Base-by-base conservation (phyloP, 257 asterid genomes). In the Linaria vulgaris region DNA sequence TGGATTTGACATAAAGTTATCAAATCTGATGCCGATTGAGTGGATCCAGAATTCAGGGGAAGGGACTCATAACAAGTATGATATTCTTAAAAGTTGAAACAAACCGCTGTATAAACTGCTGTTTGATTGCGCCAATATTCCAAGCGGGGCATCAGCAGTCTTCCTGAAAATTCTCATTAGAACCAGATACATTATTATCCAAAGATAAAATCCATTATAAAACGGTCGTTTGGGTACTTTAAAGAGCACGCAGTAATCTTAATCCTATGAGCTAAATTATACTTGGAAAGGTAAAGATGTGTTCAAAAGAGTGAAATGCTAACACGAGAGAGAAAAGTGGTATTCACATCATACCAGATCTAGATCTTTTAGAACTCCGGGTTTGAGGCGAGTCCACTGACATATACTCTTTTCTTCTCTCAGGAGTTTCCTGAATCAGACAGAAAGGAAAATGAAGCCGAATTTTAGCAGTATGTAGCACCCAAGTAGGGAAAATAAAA, bases 61-160 rank as follows among this genome's bases (percentile, higher is more conserved):
- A n/a, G n/a, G n/a, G n/a, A n/a, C n/a, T n/a, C n/a, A n/a, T n/a
- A n/a, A n/a, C n/a, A n/a, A n/a, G n/a, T n/a, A n/a, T n/a, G n/a
- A n/a, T n/a, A n/a, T n/a, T n/a, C n/a, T 24, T 11, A 49, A 38
- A 59, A 31, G 27, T 53, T 47, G 56, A 53, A 60, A 74, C 90
- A 31, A 61, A 85, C 94, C 86, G 37, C 77, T 49, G 71, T 69
- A 73, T 84, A 88, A 66, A 84, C 43, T 25, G 83, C 87, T 61
- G 65, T 80, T 72, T 88, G 84, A 63, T 86, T 88, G 74, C 88
- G 84, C 96, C 96, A 88, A 66, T 72, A 88, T 63, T 78, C 88
- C 80, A 88, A 75, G 21, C 63, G 57, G 51, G 91, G 96, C 68
- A 76, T 73, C 73, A 80, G 82, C 77, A 81, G 59, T 74, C 96